Percentiles rank a stretch among this genome's conserved stretches.
phyloP scores from a whole-genome alignment of 345 rosid genomes.

The Brassica rapa region DNA sequence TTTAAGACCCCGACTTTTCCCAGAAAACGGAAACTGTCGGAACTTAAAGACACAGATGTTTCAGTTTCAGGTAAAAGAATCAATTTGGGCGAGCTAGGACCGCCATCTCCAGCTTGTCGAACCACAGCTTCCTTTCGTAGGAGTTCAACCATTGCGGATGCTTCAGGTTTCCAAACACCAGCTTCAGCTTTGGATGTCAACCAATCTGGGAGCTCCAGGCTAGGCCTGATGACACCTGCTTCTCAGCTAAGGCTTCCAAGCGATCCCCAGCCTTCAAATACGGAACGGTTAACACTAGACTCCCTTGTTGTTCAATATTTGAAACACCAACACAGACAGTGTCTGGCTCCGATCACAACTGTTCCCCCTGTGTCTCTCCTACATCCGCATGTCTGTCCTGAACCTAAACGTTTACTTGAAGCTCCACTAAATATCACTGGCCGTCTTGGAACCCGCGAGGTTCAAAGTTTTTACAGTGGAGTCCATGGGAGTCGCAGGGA shows the following conservation, averaged over 20 bases:
- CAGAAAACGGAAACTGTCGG: constrained; percentile 73
- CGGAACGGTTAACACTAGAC: constrained; percentile 82
- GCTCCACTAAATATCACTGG: constrained; percentile 85
- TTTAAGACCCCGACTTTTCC: constrained; percentile 78
- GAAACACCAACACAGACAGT: constrained; percentile 98
- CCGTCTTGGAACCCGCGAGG: constrained; percentile 85
- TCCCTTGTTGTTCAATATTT: constrained; percentile 88
- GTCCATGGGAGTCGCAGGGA: constrained; percentile 92
- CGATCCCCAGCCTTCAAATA: constrained; percentile 61
- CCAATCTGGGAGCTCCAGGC: constrained; percentile 50
- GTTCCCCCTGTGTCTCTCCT: constrained; percentile 94
- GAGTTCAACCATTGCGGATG: constrained; percentile 46
- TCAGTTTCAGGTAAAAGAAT: constrained; percentile 69
- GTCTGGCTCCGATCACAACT: constrained; percentile 97
- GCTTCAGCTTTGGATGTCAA: constrained; percentile 52
- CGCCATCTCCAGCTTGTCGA: constrained; percentile 57
- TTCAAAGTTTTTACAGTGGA: constrained; percentile 72
- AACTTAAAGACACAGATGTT: constrained; percentile 61
- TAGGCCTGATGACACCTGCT: constrained; percentile 50
- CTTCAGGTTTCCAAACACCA: constrained; percentile 62
- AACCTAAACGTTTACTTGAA: constrained; percentile 87
- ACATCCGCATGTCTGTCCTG: constrained; percentile 96
- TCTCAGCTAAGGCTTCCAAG: constrained; percentile 52
- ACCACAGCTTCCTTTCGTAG: constrained; percentile 58
- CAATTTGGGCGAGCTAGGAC: constrained; percentile 66